Evolutionary conservation across 192 early-diverging fungal genomes (phyloP), one percentile per base, ranked within the genome.

Genomic region (Rhizophagus prolifer): DNA sequence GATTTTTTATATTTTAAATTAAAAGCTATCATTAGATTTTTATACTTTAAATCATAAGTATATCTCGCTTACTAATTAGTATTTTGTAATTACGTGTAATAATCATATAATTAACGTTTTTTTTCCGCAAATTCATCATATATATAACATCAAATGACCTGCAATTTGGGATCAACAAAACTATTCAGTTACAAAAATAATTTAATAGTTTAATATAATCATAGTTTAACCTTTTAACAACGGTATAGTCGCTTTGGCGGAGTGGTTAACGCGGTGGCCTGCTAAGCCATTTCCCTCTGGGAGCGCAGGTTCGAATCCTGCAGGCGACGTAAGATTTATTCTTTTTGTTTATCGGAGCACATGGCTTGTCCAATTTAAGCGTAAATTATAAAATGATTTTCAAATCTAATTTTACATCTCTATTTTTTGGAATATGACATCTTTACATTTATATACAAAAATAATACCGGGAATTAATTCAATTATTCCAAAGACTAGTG

Each of bases 221-320:
- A 21, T 21, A 6, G 21, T 7, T 54, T 16, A 19, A n/a, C 3
- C 0, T 3, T 13, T 1, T 21, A 54, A 21, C 16, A 54, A 54
- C 19, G 50, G 10, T 54, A 21, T 54, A 41, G 71, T 80, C 81
- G n/a, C 80, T 86, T 87, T 87, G 86, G 86, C 86, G 86, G 86
- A 87, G 86, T 88, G 86, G 87, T 88, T 88, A 86, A 85, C 86
- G 85, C 85, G 88, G 81, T 88, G 87, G 80, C 84, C 88, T 89
- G 84, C 84, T 87, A 89, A 87, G 87, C 82, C 81, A 87, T 83
- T 89, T 78, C 74, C 79, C 79, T 82, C 76, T 89, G 81, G 79
- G 77, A 77, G 88, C 88, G 89, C 85, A 89, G 88, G 88, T 89
- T 89, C 88, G 85, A 89, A 89, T 89, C 88, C 88, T 89, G 88